phyloP scores from a whole-genome alignment of 495 filamentous ascomycete genomes.

The Amphirosellinia nigrospora region DNA sequence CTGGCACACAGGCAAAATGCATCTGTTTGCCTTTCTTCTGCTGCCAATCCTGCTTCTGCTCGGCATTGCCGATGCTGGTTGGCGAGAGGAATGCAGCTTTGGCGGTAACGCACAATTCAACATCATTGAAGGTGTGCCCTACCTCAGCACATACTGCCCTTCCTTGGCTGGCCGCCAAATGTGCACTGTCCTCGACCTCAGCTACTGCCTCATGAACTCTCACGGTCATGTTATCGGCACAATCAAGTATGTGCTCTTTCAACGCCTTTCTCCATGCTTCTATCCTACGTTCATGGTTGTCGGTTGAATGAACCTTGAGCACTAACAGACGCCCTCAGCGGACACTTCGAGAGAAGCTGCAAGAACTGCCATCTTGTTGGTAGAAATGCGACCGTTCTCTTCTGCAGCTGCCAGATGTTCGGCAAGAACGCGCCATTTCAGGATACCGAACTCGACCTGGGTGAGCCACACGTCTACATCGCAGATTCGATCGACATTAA shows the following conservation, averaged over 20 bases:
- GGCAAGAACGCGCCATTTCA: conserved; percentile 19
- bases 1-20: not conserved
- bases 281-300: not conserved
- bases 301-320: not conserved
- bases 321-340: conserved; percentile 10
- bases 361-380: conserved; percentile 13
- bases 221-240: conserved; percentile 15
- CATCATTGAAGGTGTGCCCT: conserved; percentile 8
- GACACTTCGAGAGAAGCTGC: conserved; percentile 22
- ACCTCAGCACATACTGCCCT: conserved; percentile 9
- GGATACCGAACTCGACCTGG: conserved; percentile 17
- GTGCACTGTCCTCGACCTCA: conserved; percentile 26
- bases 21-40: not conserved
- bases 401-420: conserved; percentile 21
- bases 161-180: conserved; percentile 6
- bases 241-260: conserved; percentile 18
- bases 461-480: not conserved
- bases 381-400: conserved; percentile 8
- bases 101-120: conserved; percentile 23
- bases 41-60: not conserved
- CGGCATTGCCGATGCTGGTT: conserved; percentile 9
- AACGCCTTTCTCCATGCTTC: not conserved
- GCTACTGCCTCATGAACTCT: conserved; percentile 25
- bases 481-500: not conserved
- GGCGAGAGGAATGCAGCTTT: conserved; percentile 18